These are phyloP conservation scores for Tieghemiomyces parasiticus DNA, from an alignment of 192 early-diverging fungal species.

Conservation along the genomic window DNA sequence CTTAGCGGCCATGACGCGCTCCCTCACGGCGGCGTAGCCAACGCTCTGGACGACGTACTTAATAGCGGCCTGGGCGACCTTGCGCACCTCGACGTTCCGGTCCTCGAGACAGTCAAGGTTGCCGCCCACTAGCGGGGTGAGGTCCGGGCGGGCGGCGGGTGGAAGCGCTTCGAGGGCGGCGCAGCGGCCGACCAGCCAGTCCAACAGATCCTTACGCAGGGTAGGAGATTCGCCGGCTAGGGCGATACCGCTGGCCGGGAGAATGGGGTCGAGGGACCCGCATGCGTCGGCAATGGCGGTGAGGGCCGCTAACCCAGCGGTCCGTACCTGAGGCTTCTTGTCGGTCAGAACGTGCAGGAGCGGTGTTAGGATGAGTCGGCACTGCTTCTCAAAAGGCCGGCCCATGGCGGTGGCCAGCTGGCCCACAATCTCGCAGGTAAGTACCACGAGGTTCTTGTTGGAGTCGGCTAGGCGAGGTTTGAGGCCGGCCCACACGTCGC, in stretches of 20 bases:
- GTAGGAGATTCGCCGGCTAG: slow-evolving; percentile 70
- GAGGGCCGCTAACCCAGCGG: slow-evolving; percentile 55
- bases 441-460: slow-evolving; percentile 78
- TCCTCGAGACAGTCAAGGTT: slow-evolving; percentile 78
- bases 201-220: slow-evolving; percentile 75
- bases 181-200: slow-evolving; percentile 57
- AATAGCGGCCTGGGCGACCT: slow-evolving; percentile 59
- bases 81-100: slow-evolving; percentile 77
- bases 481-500: slow-evolving; percentile 63
- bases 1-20: slow-evolving; percentile 57
- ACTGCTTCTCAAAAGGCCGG: slow-evolving; percentile 63
- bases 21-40: slow-evolving; percentile 54
- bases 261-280: slow-evolving; percentile 47
- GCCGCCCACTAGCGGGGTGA: slow-evolving; percentile 44
- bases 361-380: slow-evolving; percentile 47
- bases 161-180: no score
- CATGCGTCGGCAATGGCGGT: slow-evolving; percentile 52
- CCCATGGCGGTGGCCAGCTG: slow-evolving; percentile 68
- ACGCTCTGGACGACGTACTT: slow-evolving; percentile 46
- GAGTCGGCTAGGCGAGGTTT: slow-evolving; percentile 75
- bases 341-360: slow-evolving; percentile 68
- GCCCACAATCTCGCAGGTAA: slow-evolving; percentile 68
- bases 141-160: slow-evolving; percentile 38
- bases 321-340: slow-evolving; percentile 80
- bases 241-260: slow-evolving; percentile 43